phyloP scores from a whole-genome alignment of 2,329 filamentous ascomycete species.

The Colletotrichum sp. region DNA sequence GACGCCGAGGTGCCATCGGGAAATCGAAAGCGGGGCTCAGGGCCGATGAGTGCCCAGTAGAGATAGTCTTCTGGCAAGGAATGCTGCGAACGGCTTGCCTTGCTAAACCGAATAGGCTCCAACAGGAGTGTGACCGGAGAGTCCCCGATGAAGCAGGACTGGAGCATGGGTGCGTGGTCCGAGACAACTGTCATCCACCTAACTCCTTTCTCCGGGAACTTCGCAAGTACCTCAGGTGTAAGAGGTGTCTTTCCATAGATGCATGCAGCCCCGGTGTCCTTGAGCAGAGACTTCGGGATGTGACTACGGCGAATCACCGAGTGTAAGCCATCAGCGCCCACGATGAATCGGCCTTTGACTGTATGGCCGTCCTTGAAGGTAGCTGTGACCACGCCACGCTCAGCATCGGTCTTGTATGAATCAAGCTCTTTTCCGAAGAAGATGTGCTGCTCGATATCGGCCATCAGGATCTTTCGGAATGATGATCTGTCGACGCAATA shows the following conservation, averaged over 20 bases:
- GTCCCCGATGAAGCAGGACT: not conserved
- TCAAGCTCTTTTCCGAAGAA: not conserved
- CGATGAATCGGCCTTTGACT: conserved; percentile 61
- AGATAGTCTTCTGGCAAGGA: not conserved
- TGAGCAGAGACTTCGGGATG: conserved; percentile 1
- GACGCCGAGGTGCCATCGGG: not conserved
- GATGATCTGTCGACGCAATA: conserved; percentile 55
- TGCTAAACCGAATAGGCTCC: not conserved
- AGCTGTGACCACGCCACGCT: conserved; percentile 56
- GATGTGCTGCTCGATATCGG: not conserved
- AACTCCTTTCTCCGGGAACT: not conserved
- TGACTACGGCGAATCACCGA: conserved; percentile 61
- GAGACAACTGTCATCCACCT: not conserved
- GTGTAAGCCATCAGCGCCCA: conserved; percentile 68
- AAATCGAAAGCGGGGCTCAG: not conserved
- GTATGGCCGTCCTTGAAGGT: conserved; percentile 66
- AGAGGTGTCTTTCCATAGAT: not conserved
- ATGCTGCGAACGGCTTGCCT: not conserved
- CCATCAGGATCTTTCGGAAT: not conserved
- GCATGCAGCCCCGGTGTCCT: not conserved
- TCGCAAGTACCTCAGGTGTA: not conserved
- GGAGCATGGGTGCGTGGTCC: not conserved
- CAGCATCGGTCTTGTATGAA: conserved; percentile 45
- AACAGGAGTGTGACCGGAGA: not conserved
- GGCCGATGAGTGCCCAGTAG: conserved; percentile 1